Percentiles rank a stretch among this genome's conserved stretches.
phyloP scores from a whole-genome alignment of 176 grass and related monocot genomes.

The Triticum dicoccoides region DNA sequence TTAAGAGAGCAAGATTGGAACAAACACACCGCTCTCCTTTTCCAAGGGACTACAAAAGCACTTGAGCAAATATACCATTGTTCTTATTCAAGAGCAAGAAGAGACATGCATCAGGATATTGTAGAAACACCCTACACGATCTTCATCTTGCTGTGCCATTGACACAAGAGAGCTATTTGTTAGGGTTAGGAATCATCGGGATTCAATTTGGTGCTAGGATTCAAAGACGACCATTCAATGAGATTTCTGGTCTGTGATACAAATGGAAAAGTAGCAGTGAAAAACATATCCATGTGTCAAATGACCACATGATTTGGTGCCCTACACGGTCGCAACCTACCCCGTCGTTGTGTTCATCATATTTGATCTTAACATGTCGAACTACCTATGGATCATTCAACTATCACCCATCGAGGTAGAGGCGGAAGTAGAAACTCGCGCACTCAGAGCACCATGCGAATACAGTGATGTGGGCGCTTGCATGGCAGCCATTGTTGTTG shows the following conservation, averaged over 20 bases:
- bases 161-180: not conserved
- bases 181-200: not conserved
- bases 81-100: not conserved
- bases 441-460: no score
- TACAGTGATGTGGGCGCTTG: no score
- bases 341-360: no score
- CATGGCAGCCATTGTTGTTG: no score
- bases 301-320: not conserved
- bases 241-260: not conserved
- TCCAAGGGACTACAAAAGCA: not conserved
- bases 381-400: not conserved
- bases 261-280: not conserved
- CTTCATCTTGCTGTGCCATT: not conserved
- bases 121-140: not conserved
- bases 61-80: not conserved
- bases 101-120: not conserved
- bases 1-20: not conserved
- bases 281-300: not conserved
- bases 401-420: not conserved
- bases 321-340: not conserved
- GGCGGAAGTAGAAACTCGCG: no score
- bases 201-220: not conserved
- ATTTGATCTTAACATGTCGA: not conserved
- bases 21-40: not conserved
- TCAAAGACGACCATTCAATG: not conserved